phyloP scores from a whole-genome alignment of 2,329 filamentous ascomycete species.

The Sclerotinia glacialis region DNA sequence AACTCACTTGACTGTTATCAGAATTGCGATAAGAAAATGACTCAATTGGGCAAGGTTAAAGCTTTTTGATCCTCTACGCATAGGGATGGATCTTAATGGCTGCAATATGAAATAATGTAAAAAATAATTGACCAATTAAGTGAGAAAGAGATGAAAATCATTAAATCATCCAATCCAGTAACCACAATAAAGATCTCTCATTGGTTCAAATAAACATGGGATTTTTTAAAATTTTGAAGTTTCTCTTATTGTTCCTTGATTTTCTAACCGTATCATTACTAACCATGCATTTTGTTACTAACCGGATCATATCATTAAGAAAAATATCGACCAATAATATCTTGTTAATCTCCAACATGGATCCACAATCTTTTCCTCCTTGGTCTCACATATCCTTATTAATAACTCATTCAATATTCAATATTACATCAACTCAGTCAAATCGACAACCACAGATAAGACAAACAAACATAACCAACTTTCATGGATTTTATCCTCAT shows the following conservation, averaged over 20 bases:
- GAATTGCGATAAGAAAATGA: background rate
- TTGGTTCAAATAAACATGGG: background rate
- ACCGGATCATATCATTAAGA: background rate
- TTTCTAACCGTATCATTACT: background rate
- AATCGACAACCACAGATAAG: background rate
- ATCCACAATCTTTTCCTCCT: background rate
- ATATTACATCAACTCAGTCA: background rate
- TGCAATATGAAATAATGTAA: background rate
- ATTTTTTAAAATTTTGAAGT: background rate
- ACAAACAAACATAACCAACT: background rate
- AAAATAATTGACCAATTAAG: background rate
- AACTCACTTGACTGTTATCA: background rate
- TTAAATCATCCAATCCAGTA: background rate
- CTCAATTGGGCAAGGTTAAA: background rate
- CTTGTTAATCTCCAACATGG: background rate
- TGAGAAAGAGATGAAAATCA: background rate
- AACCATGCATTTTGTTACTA: no score
- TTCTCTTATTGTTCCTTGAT: background rate
- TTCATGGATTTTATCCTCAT: conserved; percentile 9
- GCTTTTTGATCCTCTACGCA: conserved; percentile 10
- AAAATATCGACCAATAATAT: background rate
- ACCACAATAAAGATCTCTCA: background rate
- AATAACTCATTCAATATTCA: background rate
- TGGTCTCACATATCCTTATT: background rate
- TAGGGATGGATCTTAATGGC: background rate